Evolutionary conservation across 2,329 filamentous ascomycete species (phyloP).

Genomic region (Alternaria novae-zelandiae): DNA sequence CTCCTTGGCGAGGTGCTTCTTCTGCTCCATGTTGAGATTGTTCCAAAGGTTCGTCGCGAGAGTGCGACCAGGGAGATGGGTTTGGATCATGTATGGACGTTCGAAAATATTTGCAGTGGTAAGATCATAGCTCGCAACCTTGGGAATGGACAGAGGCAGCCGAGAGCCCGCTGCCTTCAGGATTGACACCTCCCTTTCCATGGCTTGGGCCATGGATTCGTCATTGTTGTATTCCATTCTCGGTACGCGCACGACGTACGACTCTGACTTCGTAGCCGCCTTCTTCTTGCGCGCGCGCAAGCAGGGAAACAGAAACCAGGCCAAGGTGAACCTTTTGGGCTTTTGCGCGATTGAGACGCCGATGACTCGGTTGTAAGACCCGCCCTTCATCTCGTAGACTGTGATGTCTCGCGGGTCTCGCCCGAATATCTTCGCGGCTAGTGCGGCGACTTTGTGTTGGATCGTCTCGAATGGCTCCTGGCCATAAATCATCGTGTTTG

Average conservation of each 20-base stretch:
- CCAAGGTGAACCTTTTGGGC: not conserved
- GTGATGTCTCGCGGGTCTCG: not conserved
- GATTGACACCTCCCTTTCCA: slow-evolving; percentile 1
- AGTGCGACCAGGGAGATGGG: not conserved
- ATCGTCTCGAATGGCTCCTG: not conserved
- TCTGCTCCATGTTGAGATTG: not conserved
- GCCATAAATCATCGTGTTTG: not conserved
- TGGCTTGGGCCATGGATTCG: not conserved
- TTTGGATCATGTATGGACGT: not conserved
- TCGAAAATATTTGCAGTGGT: not conserved
- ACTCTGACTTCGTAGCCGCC: rapidly evolving
- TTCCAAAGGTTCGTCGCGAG: rapidly evolving
- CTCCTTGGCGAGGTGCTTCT: not conserved
- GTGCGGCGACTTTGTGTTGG: not conserved
- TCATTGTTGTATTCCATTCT: no score
- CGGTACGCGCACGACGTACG: slow-evolving; percentile 18
- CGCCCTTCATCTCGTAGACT: not conserved
- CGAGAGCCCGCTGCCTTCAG: not conserved
- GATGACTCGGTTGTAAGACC: not conserved
- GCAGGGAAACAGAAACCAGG: not conserved
- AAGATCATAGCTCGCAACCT: not conserved
- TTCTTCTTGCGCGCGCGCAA: not conserved
- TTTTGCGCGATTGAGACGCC: not conserved
- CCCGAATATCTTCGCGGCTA: not conserved
- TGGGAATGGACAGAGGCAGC: slow-evolving; percentile 5